Percentiles rank a stretch among this genome's conserved stretches.
phyloP scores from a whole-genome alignment of 1,139 yeast species.

The Lodderomyces elongisporus region DNA sequence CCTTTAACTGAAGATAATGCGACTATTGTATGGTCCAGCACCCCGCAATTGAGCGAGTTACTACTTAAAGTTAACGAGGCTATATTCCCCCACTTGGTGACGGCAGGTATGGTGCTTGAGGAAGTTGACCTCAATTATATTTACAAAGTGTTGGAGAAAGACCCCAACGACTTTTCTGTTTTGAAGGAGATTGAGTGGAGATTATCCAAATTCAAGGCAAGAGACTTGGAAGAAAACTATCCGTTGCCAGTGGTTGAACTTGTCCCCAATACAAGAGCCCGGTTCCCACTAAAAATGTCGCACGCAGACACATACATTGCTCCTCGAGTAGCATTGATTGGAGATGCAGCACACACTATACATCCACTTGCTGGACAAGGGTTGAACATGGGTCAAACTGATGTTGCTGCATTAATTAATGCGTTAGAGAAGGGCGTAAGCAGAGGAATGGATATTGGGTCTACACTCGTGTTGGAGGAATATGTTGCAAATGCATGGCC shows the following conservation, averaged over 20 bases:
- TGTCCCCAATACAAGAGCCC: slow-evolving; percentile 65
- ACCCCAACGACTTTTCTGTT: slow-evolving; percentile 45
- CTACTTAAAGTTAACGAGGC: slow-evolving; percentile 55
- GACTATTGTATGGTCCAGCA: slow-evolving; percentile 88
- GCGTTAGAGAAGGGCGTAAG: slow-evolving; percentile 67
- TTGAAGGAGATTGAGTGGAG: slow-evolving; percentile 74
- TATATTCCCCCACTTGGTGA: slow-evolving; percentile 65
- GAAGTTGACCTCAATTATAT: slow-evolving; percentile 41
- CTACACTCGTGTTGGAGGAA: slow-evolving; percentile 75
- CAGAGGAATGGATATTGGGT: slow-evolving; percentile 87
- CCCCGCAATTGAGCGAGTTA: slow-evolving; percentile 67
- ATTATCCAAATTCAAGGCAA: slow-evolving; percentile 38
- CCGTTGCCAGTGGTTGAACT: slow-evolving; percentile 67
- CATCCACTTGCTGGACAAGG: slow-evolving; percentile 99
- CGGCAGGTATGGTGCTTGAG: slow-evolving; percentile 77
- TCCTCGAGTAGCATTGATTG: slow-evolving; percentile 83
- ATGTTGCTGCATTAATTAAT: slow-evolving; percentile 64
- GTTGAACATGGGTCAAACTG: slow-evolving; percentile 96
- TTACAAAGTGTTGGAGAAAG: slow-evolving; percentile 24
- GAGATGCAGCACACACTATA: slow-evolving; percentile 97
- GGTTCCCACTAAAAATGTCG: slow-evolving; percentile 82
- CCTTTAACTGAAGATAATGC: slow-evolving; percentile 86
- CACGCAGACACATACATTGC: slow-evolving; percentile 88
- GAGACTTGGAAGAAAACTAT: slow-evolving; percentile 50
- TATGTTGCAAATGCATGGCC: slow-evolving; percentile 81